A percentile compares a stretch with the other conserved stretches of the same genome.
Conservation (phyloP, 331 rosid species). For the Malus hybrid region DNA sequence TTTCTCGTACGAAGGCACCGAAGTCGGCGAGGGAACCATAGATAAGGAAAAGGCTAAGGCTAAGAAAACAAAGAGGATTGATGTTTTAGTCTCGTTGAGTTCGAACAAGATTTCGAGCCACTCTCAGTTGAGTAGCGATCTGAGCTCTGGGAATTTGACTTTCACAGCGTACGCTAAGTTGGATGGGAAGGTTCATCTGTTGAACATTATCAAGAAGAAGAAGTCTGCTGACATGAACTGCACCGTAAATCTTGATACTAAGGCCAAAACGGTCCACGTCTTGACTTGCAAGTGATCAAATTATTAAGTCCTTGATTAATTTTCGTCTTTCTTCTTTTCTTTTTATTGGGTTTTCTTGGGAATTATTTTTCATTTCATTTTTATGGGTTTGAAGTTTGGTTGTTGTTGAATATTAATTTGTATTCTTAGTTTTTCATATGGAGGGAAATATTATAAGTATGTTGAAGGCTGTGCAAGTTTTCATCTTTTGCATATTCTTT, state of each 20-base stretch:
- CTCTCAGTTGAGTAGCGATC: conserved; percentile 16
- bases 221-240: conserved; percentile 25
- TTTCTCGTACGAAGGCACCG: conserved; percentile 18
- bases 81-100: conserved; percentile 2
- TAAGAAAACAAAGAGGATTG: conserved; percentile 18
- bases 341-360: not conserved
- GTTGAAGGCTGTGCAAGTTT: not conserved
- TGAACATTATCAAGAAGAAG: conserved; percentile 23
- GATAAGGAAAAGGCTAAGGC: conserved; percentile 6
- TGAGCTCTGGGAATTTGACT: conserved; percentile 13
- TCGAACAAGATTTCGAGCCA: conserved; percentile 8
- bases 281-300: conserved; percentile 24
- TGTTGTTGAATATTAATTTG: not conserved
- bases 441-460: not conserved
- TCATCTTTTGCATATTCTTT: not conserved
- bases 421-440: not conserved
- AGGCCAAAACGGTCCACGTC: conserved; percentile 6
- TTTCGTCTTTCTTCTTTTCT: not conserved
- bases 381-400: not conserved
- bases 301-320: not conserved
- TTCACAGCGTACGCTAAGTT: conserved; percentile 22
- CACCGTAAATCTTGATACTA: conserved; percentile 17
- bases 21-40: conserved; percentile 16
- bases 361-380: not conserved
- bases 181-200: conserved; percentile 25